Base-by-base conservation (phyloP, 2,329 filamentous ascomycete genomes). In the Fusarium fujikuroi region DNA sequence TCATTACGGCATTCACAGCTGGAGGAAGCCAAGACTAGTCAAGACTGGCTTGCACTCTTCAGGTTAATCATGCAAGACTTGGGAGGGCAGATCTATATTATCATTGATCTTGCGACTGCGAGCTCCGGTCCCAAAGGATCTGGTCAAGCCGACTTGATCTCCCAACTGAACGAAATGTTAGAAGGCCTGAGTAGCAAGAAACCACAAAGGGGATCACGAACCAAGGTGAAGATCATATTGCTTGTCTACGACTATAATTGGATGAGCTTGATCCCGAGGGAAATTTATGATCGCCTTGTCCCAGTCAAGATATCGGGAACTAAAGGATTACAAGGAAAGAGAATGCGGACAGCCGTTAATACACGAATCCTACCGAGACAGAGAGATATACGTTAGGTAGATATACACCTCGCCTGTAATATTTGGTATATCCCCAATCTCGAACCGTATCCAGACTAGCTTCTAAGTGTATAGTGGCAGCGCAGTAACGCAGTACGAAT, bases 21-120 rank as follows among this genome's bases (percentile, higher is more conserved):
- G 9, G 39, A 71, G 11, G 62, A 32, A 1, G 8, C 63, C 0
- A 59, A 46, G 0, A 60, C n/a, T 2, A n/a, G 50, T 1, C 32
- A 36, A 14, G 54, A 60, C 4, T 60, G 59, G 54, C 28, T 71
- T 9, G 11, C 3, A 4, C 44, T 72, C 2, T 58, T 68, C 5
- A 58, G 34, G 5, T 4, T 37, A 1, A 28, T 56, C 3, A 36
- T 71, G 1, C 16, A 39, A 4, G 16, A 42, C 9, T 34, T 54
- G 0, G 32, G 34, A n/a, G 50, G 39, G 0, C 53, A 68, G 6
- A 10, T 72, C 0, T 64, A 71, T 34, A 15, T 71, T 25, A 30
- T 72, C 11, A 10, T 72, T 5, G 67, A 71, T 12, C 37, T 71
- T 4, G 47, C 58, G 2, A 46, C 49, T 0, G 62, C 36, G 4